Percentiles rank a stretch among this genome's conserved stretches.
phyloP scores from a whole-genome alignment of 495 filamentous ascomycete genomes.

The Talaromyces liani region DNA sequence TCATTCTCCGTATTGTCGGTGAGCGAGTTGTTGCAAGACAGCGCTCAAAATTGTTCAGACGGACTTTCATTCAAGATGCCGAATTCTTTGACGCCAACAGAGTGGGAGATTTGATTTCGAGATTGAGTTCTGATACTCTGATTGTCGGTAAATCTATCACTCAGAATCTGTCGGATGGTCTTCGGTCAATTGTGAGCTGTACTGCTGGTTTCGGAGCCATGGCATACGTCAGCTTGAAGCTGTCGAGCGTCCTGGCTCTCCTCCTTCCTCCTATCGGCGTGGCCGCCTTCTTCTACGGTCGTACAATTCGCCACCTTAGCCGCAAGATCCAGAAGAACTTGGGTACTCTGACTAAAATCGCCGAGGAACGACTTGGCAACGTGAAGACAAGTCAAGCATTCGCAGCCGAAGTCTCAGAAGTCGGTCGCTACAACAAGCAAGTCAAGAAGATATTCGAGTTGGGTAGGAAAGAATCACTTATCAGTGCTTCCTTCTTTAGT shows the following conservation, averaged over 20 bases:
- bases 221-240: slow-evolving; percentile 85
- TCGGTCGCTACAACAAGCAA: slow-evolving; percentile 83
- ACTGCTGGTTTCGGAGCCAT: slow-evolving; percentile 81
- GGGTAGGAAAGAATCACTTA: slow-evolving; percentile 75
- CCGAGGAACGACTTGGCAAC: slow-evolving; percentile 91
- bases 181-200: slow-evolving; percentile 82
- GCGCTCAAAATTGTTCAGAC: slow-evolving; percentile 79
- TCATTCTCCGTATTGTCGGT: slow-evolving; percentile 89
- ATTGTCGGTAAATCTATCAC: slow-evolving; percentile 98
- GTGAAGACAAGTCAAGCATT: slow-evolving; percentile 95
- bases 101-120: slow-evolving; percentile 90
- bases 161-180: slow-evolving; percentile 90
- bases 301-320: slow-evolving; percentile 77
- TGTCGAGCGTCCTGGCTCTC: slow-evolving; percentile 77
- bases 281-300: slow-evolving; percentile 84
- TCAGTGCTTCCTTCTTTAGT: slow-evolving; percentile 88
- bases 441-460: slow-evolving; percentile 86
- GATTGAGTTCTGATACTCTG: slow-evolving; percentile 90
- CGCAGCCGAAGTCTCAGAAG: slow-evolving; percentile 84
- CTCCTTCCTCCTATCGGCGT: slow-evolving; percentile 91
- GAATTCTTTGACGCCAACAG: slow-evolving; percentile 99
- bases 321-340: slow-evolving; percentile 88
- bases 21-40: slow-evolving; percentile 88
- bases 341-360: slow-evolving; percentile 88
- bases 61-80: slow-evolving; percentile 89